A percentile compares a stretch with the other conserved stretches of the same genome.
These are phyloP conservation scores for Suhomyces kunorum DNA, from an alignment of 1,139 yeast species.

Conservation along the genomic window DNA sequence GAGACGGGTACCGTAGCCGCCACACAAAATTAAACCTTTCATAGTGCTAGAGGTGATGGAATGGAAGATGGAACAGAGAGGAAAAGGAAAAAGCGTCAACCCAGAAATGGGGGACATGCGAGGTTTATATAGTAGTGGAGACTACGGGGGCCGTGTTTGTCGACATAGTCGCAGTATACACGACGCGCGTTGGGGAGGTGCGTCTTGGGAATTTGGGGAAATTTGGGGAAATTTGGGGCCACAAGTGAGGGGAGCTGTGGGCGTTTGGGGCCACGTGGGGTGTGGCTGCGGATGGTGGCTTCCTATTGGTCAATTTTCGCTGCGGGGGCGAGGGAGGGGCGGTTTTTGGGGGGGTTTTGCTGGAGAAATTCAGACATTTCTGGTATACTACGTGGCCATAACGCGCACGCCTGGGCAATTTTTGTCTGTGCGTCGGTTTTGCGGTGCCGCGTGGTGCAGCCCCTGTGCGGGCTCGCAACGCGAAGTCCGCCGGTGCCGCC, in stretches of 20 bases:
- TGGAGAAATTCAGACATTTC: not conserved
- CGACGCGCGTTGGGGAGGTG: not conserved
- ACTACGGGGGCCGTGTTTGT: slow-evolving; percentile 6
- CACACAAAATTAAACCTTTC: slow-evolving; percentile 98
- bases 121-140: slow-evolving; percentile 8
- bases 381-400: not conserved
- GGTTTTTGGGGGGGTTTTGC: not conserved
- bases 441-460: not conserved
- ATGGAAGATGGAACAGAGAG: slow-evolving; percentile 9
- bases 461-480: not conserved
- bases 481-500: too few species aligned
- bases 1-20: slow-evolving; percentile 99
- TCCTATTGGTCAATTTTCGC: not conserved
- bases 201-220: not conserved
- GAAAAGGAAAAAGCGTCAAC: slow-evolving; percentile 1
- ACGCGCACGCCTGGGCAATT: not conserved
- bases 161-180: slow-evolving; percentile 5
- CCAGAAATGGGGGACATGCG: too few species aligned
- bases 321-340: too few species aligned
- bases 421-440: not conserved
- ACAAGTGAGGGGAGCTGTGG: not conserved
- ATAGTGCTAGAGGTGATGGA: slow-evolving; percentile 37
- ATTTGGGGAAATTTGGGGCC: too few species aligned
- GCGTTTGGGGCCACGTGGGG: too few species aligned
- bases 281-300: too few species aligned